Base-by-base conservation (phyloP, 805 yeast species). In the Schizosaccharomyces cryophilus region DNA sequence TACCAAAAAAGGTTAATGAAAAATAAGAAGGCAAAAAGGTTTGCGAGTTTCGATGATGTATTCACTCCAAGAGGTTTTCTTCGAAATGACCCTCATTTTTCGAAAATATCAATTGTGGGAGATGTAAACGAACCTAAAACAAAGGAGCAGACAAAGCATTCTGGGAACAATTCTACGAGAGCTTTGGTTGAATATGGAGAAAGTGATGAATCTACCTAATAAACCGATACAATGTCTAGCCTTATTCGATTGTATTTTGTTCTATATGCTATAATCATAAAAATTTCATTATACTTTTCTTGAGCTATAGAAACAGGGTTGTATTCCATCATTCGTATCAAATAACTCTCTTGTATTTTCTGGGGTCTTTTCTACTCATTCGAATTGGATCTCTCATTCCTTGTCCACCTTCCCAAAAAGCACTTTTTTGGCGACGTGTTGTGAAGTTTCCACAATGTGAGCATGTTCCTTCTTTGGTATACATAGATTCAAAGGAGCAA, bases 331-430 rank as follows among this genome's bases (percentile, higher is more conserved):
- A 13, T 19, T 13, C 17, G 26, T 2, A 7, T n/a, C 17, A 24
- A n/a, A 11, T 17, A 21, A 24, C 6, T 29, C 65, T 62, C 58
- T 71, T 72, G 64, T 73, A 71, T 65, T 74, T 74, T 19, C 73
- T 67, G 17, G 74, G 71, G 61, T 74, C 77, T 63, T 73, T 73
- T n/a, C 72, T 64, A 62, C 73, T 70, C 75, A 74, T 72, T 58
- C 64, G 66, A 29, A 65, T 64, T 30, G 66, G 67, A 61, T 74
- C 75, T n/a, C 77, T 69, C 17, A 74, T 73, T 1, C 77, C 77
- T 51, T 65, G 67, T 0, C 77, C 77, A 26, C 77, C 77, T 63
- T 74, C 77, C 77, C 77, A 74, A 65, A 74, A 74, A 29, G 56
- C 56, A 51, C 56, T 51, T 17, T 17, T 24, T 21, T 51, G 56